These are phyloP conservation scores for Didymella exigua DNA, from an alignment of 2,329 filamentous ascomycete genomes.

Conservation along the genomic window DNA sequence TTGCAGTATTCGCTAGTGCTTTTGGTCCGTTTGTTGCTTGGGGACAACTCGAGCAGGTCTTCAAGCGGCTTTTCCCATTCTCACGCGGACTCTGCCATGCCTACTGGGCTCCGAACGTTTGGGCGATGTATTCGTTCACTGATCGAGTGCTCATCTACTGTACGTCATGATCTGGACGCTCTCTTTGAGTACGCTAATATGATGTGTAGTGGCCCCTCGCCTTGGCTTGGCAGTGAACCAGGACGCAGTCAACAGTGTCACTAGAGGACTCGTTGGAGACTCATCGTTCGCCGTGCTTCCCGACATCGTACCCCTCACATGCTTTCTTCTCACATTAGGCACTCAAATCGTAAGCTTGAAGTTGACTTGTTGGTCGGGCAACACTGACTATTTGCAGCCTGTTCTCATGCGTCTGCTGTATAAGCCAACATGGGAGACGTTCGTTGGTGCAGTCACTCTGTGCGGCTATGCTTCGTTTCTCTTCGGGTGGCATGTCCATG, in stretches of 20 bases:
- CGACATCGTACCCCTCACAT: conserved; percentile 77
- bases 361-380: no score
- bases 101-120: conserved; percentile 97
- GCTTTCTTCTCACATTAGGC: conserved; percentile 80
- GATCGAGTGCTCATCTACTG: conserved; percentile 83
- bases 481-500: conserved; percentile 98
- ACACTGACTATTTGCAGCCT: conserved; percentile 27
- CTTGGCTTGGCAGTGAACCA: conserved; percentile 75
- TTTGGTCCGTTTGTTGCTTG: conserved; percentile 87
- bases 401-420: conserved; percentile 81
- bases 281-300: conserved; percentile 93
- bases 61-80: conserved; percentile 89
- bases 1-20: conserved; percentile 73
- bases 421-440: conserved; percentile 82
- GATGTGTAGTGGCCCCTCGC: conserved; percentile 72
- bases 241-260: conserved; percentile 84
- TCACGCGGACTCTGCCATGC: conserved; percentile 92
- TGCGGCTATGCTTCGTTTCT: conserved; percentile 97
- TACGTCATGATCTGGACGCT: conserved; percentile 53
- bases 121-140: conserved; percentile 93
- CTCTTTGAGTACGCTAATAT: conserved; percentile 24
- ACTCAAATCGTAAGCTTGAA: conserved; percentile 69
- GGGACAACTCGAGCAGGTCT: conserved; percentile 82
- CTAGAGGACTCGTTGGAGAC: conserved; percentile 89
- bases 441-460: conserved; percentile 86